These are phyloP conservation scores for Isabelozyma pseudorhagii DNA, from an alignment of 805 yeast species.

Conservation along the genomic window DNA sequence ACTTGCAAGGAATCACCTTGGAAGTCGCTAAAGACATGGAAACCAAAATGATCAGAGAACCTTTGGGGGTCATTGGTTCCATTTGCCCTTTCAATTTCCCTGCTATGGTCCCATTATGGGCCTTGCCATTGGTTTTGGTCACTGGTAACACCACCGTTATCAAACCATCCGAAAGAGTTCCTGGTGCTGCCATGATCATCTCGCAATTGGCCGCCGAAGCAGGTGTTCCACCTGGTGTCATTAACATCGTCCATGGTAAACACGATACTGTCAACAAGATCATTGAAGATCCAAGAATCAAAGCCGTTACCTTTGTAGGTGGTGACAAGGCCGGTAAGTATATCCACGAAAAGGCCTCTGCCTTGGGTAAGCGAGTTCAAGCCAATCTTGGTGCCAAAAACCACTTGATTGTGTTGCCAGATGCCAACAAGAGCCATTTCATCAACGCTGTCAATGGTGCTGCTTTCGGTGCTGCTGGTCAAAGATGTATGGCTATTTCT, in stretches of 20 bases:
- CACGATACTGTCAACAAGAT: constrained; percentile 70
- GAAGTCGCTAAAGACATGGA: constrained; percentile 76
- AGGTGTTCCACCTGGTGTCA: constrained; percentile 72
- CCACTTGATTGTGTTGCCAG: constrained; percentile 71
- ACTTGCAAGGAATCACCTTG: constrained; percentile 58
- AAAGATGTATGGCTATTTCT: constrained; percentile 78
- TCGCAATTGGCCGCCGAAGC: constrained; percentile 72
- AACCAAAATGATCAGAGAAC: constrained; percentile 71
- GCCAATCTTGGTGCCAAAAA: constrained; percentile 79
- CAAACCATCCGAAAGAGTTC: constrained; percentile 68
- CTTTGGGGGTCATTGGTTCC: constrained; percentile 73
- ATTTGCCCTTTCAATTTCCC: constrained; percentile 84
- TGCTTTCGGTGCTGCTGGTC: constrained; percentile 83
- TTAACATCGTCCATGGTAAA: constrained; percentile 71
- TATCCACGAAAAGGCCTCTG: constrained; percentile 62
- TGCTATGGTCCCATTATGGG: constrained; percentile 77
- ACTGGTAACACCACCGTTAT: constrained; percentile 71
- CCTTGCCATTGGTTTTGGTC: constrained; percentile 57
- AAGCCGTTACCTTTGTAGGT: constrained; percentile 77
- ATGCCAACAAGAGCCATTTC: constrained; percentile 62
- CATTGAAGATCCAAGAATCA: constrained; percentile 68
- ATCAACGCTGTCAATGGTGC: constrained; percentile 69
- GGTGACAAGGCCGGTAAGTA: constrained; percentile 77
- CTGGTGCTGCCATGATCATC: constrained; percentile 75
- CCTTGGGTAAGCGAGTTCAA: constrained; percentile 72